phyloP scores from a whole-genome alignment of 2,329 filamentous ascomycete species.

The Coleophoma crateriformis region DNA sequence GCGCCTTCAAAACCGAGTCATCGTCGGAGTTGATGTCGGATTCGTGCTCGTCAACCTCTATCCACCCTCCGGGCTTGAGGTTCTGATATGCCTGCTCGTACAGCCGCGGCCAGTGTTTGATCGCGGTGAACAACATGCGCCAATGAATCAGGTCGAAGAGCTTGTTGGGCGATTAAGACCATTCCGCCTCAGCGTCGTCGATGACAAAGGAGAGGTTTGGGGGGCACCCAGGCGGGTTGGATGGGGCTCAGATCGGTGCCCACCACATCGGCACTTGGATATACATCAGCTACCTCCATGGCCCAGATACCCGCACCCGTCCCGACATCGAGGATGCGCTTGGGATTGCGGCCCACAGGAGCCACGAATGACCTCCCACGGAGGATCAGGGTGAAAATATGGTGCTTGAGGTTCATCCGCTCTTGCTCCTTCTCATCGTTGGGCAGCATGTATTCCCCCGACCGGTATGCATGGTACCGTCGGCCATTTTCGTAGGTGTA shows the following conservation, averaged over 20 bases:
- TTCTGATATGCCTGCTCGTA: constrained; percentile 5
- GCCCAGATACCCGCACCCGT: constrained; percentile 37
- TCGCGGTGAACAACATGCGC: constrained; percentile 17
- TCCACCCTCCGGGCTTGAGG: constrained; percentile 7
- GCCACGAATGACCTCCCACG: constrained; percentile 11
- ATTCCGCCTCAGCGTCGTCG: constrained; percentile 51
- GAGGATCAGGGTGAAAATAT: constrained; percentile 23
- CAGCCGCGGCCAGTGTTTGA: constrained; percentile 5
- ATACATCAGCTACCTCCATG: constrained; percentile 36
- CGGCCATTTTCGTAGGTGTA: constrained; percentile 41
- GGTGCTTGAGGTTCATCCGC: constrained; percentile 19
- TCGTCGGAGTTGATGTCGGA: constrained; percentile 4
- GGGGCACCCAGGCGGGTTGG: constrained; percentile 51
- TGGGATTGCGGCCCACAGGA: constrained; percentile 3
- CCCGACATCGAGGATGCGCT: constrained; percentile 31
- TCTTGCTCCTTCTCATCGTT: constrained; percentile 36
- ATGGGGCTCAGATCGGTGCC: constrained; percentile 64
- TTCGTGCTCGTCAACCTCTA: constrained; percentile 7
- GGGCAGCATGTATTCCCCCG: constrained; percentile 28
- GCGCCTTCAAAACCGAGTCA: constrained; percentile 3
- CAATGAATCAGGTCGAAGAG: constrained; percentile 24
- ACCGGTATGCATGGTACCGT: constrained; percentile 36
- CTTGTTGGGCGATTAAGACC: constrained; percentile 28
- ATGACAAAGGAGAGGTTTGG: constrained; percentile 58
- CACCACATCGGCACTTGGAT: constrained; percentile 41